These are phyloP conservation scores for Claviceps sp. DNA, from an alignment of 2,329 filamentous ascomycete species.

Conservation along the genomic window DNA sequence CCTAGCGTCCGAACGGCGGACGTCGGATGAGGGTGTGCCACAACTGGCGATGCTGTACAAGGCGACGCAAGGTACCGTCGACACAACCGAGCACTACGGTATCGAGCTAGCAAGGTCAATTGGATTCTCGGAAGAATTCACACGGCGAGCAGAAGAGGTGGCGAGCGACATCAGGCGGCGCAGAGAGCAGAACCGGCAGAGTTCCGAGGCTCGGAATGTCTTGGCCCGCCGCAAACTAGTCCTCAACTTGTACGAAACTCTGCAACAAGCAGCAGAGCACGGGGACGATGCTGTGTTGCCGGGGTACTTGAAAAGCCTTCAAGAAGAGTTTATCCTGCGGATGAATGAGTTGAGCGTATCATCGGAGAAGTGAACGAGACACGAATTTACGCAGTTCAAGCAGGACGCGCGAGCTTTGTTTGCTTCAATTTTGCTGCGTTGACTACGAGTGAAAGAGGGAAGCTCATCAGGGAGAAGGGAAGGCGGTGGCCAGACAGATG, in stretches of 20 bases:
- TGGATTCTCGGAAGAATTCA: constrained; percentile 53
- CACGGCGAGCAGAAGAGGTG: constrained; percentile 55
- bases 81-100: constrained; percentile 62
- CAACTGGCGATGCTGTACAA: constrained; percentile 84
- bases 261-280: constrained; percentile 54
- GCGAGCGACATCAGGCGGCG: constrained; percentile 47
- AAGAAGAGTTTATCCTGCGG: constrained; percentile 58
- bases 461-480: too few species aligned
- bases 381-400: neutral
- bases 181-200: constrained; percentile 43
- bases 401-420: neutral
- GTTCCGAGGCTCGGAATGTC: constrained; percentile 43
- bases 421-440: too few species aligned
- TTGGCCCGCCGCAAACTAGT: constrained; percentile 59
- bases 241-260: constrained; percentile 56
- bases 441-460: too few species aligned
- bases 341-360: constrained; percentile 52
- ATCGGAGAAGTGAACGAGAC: too few species aligned
- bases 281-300: constrained; percentile 46
- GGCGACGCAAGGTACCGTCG: constrained; percentile 56
- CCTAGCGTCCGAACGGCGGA: constrained; percentile 53
- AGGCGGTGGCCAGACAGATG: too few species aligned
- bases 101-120: constrained; percentile 66
- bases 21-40: constrained; percentile 32
- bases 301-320: constrained; percentile 24